Percentiles rank a stretch among this genome's conserved stretches.
phyloP scores from a whole-genome alignment of 352 stramenopile genomes.

The Stramenopiles sp. region DNA sequence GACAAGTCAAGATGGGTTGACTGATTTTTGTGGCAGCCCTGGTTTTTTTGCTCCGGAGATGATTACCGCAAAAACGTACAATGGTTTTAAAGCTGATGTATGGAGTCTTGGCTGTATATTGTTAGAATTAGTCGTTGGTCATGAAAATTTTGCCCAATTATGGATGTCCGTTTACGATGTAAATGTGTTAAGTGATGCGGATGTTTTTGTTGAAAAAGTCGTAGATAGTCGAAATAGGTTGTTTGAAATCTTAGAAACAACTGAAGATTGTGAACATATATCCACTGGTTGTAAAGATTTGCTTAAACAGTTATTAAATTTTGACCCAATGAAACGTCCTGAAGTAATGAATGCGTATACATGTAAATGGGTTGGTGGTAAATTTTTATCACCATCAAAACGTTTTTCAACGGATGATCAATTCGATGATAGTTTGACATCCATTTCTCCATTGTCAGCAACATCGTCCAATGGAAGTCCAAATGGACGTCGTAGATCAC shows the following conservation, averaged over 20 bases:
- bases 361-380: background rate
- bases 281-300: background rate
- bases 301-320: background rate
- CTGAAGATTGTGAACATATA: background rate
- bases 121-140: background rate
- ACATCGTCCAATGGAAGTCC: background rate
- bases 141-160: background rate
- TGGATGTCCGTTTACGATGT: slow-evolving; percentile 4
- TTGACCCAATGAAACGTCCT: background rate
- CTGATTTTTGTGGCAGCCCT: background rate
- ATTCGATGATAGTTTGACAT: background rate
- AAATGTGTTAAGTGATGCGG: background rate
- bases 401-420: background rate
- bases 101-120: background rate
- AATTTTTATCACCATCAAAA: background rate
- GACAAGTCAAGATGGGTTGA: background rate
- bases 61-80: background rate
- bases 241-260: background rate
- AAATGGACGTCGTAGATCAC: background rate
- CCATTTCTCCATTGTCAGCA: background rate
- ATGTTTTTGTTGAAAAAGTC: background rate
- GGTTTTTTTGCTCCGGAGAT: slow-evolving; percentile 5
- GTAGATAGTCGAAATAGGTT: background rate
- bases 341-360: background rate
- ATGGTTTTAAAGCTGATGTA: background rate